Percentiles rank a stretch among this genome's conserved stretches.
phyloP scores from a whole-genome alignment of 2,329 filamentous ascomycete species.

The Cadophora sp. region DNA sequence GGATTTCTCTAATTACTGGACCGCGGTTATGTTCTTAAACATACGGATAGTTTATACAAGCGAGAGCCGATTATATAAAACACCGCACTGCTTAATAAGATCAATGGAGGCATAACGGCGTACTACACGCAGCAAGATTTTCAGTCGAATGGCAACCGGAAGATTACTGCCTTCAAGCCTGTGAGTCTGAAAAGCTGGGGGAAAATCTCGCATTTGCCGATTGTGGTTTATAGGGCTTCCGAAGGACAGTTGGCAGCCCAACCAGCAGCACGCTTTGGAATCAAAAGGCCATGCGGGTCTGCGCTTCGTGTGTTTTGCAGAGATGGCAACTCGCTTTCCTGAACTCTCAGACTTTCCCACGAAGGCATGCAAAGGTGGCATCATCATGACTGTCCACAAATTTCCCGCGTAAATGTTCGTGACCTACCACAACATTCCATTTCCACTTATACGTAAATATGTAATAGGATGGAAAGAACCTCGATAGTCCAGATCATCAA shows the following conservation, averaged over 20 bases:
- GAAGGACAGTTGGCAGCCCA: slow-evolving; percentile 68
- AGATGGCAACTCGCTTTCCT: slow-evolving; percentile 43
- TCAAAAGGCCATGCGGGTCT: slow-evolving; percentile 58
- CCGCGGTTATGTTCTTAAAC: slow-evolving; percentile 60
- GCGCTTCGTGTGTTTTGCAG: slow-evolving; percentile 60
- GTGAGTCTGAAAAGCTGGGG: slow-evolving; percentile 16
- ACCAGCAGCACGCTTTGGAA: slow-evolving; percentile 48
- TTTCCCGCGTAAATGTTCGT: slow-evolving; percentile 56
- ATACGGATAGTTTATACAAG: slow-evolving; percentile 62
- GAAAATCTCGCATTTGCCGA: not conserved
- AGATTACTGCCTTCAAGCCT: slow-evolving; percentile 60
- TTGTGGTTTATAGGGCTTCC: slow-evolving; percentile 61
- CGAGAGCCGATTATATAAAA: slow-evolving; percentile 42
- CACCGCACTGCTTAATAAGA: slow-evolving; percentile 41
- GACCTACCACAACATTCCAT: not conserved
- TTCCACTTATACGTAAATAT: not conserved
- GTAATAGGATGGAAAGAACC: slow-evolving; percentile 64
- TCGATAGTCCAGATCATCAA: slow-evolving; percentile 53
- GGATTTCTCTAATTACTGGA: slow-evolving; percentile 52
- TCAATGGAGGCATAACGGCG: slow-evolving; percentile 48
- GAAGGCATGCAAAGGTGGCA: slow-evolving; percentile 58
- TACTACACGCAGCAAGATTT: slow-evolving; percentile 50
- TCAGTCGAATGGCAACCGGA: slow-evolving; percentile 47
- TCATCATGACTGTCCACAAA: slow-evolving; percentile 58
- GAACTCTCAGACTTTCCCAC: slow-evolving; percentile 60